Evolutionary conservation across 2,329 filamentous ascomycete species (phyloP), one percentile per base, ranked within the genome.

Genomic region (Penicillium sp.): DNA sequence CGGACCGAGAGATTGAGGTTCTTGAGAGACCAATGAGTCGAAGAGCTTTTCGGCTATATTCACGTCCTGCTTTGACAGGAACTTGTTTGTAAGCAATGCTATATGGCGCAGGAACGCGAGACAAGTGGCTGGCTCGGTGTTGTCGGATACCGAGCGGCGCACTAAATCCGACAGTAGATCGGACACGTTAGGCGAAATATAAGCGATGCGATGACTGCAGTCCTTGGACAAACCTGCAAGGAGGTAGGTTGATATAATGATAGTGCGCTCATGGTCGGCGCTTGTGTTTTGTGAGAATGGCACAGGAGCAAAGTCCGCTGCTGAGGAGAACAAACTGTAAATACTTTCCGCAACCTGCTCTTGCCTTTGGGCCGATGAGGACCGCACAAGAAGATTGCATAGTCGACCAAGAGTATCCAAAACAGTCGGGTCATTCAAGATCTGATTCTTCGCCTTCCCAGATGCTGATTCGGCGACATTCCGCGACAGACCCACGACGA

Each of bases 331-430:
- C 4, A 85, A 70, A 7, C 72, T 77, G 56, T 84, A 85, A 10
- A 82, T 61, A 52, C 84, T 80, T n/a, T 74, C 62, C 2, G 78
- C 73, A n/a, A 83, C 75, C 46, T 75, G 67, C 9, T 77, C 74
- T 57, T 83, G 79, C 47, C 82, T 80, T 40, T 78, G 71, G 27
- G 75, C 72, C 1, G 80, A 74, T 43, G 84, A 77, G 12, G 78
- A 74, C 39, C 81, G 75, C 26, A 87, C 72, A 39, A 87, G 81
- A 39, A 85, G 69, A 58, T 83, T 86, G 62, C 78, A 79, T 29
- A 88, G 77, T 36, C 82, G 77, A 18, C 85, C 85, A 15, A 87
- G 76, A 6, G 84, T 75, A 51, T 87, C 83, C 7, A 86, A 68
- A 6, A 82, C 78, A 4, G 72, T 69, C 44, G 81, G 75, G 56